Base-by-base conservation (phyloP, 768 basidiomycete genomes). In the Mrakia blollopis region DNA sequence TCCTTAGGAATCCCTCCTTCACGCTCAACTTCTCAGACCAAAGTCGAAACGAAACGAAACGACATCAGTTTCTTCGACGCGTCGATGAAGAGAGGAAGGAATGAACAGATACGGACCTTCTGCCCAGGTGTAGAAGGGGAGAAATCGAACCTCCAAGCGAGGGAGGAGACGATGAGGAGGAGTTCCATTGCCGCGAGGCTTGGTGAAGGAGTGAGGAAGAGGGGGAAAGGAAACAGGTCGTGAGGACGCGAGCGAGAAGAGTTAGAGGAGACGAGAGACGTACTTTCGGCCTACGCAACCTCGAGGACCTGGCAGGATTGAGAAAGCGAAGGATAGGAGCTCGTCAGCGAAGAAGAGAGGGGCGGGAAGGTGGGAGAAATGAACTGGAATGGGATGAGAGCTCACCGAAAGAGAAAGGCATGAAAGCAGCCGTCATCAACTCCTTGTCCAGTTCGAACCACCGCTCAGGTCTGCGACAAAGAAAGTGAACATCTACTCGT, bases 341-440 rank as follows among this genome's bases (percentile, higher is more conserved):
- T 21, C 52, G n/a, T n/a, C 18, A 18, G 52, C 14, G 54, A 57
- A 28, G 57, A 13, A 57, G 47, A 4, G 5, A 50, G 16, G 47
- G 14, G 18, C 2, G 18, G 16, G 13, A 50, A 14, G 18, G 18
- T 18, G 18, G 47, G 18, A 50, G 47, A 9, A 25, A 57, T 25
- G 25, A 57, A 57, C n/a, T n/a, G 25, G 25, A 25, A 28, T n/a
- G 57, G 28, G 10, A 0, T 16, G 52, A n/a, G 25, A 6, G 21
- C 52, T 21, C 52, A 57, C 57, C 57, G 23, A 28, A 57, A 7
- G 57, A 57, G 83, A 93, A 94, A 0, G 92, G 91, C 80, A 94
- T 94, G 82, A 94, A 94, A 0, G 89, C 87, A 82, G 87, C 89
- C 80, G 91, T 88, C 16, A 91, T 88, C 39, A 83, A 84, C 25